Base-by-base conservation (phyloP, 768 basidiomycete species). In the Leccinum incarnatum region DNA sequence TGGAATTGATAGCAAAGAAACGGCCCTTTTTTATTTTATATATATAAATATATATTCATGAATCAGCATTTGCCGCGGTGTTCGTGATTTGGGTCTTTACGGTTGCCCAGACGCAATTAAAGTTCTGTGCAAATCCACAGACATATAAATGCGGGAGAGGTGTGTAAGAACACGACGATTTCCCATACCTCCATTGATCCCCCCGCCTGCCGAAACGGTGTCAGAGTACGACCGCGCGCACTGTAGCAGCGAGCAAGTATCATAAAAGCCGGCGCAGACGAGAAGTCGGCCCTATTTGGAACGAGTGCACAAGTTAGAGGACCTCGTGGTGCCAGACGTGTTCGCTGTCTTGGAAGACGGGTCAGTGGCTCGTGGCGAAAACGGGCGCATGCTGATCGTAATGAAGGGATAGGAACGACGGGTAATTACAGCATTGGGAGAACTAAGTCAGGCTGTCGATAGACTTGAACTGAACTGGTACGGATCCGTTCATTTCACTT, bases 101-200 rank as follows among this genome's bases (percentile, higher is more conserved):
- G 57, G 62, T 67, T 60, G 59, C 37, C 51, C 53, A 60, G 62
- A 61, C 49, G 56, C 56, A 67, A 74, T 73, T 72, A 72, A 54
- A 66, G 71, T 72, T 72, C 62, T 30, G 61, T 50, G 65, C 56
- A 60, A 65, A 68, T 66, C 64, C 51, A 56, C 51, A 54, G 53
- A 57, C 72, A 73, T 74, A 74, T 74, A 72, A 72, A 72, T 63
- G 67, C 53, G 53, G 64, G 53, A 58, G 51, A 21, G 45, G 17
- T 25, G 40, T 55, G 57, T 51, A 62, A 51, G n/a, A 46, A 56
- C 49, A 45, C 25, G 51, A 52, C 53, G 63, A 49, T 60, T 56
- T 56, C 65, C 62, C 65, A 56, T 64, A 60, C 58, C 53, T 52
- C 51, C 49, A 55, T 49, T 61, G 30, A 47, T 34, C 51, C 37